A percentile compares a stretch with the other conserved stretches of the same genome.
Evolutionary conservation across 108 stramenopile species (phyloP).

Genomic region (Nitzschia putrida): DNA sequence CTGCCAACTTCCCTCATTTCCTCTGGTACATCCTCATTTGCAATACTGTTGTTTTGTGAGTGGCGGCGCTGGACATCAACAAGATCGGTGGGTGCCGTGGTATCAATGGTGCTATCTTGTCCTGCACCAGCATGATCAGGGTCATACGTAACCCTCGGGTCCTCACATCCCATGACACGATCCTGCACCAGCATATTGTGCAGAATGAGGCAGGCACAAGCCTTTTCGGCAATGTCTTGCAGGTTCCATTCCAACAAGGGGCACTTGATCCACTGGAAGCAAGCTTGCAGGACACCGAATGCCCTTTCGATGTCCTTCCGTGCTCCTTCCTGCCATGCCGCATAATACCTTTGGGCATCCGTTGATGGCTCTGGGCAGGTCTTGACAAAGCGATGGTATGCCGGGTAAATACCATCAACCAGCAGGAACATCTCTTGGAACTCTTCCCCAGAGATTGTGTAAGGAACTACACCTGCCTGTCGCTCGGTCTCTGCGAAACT

Average conservation of each 20-base stretch:
- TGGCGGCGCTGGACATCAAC: too few species aligned
- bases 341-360: constrained; percentile 3
- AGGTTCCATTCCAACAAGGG: constrained; percentile 1
- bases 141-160: constrained; percentile 6
- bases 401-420: constrained; percentile 44
- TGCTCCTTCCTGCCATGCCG: constrained; percentile 27
- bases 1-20: too few species aligned
- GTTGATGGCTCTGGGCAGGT: constrained; percentile 9
- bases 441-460: constrained; percentile 8
- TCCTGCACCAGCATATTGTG: constrained; percentile 33
- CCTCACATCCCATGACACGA: constrained; percentile 24
- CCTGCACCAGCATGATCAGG: too few species aligned
- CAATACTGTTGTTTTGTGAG: too few species aligned
- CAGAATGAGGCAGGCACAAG: constrained; percentile 6
- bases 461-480: constrained; percentile 14
- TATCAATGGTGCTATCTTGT: too few species aligned
- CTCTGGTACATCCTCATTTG: too few species aligned
- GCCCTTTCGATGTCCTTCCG: constrained; percentile 32
- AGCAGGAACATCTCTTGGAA: constrained; percentile 28
- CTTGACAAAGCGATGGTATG: constrained; percentile 18
- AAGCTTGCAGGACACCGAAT: constrained; percentile 24
- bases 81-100: too few species aligned
- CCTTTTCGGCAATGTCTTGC: constrained; percentile 6
- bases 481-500: not conserved
- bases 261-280: constrained; percentile 9